These are phyloP conservation scores for Fistulina hepatica DNA, from an alignment of 1,284 basidiomycete species.

Conservation along the genomic window DNA sequence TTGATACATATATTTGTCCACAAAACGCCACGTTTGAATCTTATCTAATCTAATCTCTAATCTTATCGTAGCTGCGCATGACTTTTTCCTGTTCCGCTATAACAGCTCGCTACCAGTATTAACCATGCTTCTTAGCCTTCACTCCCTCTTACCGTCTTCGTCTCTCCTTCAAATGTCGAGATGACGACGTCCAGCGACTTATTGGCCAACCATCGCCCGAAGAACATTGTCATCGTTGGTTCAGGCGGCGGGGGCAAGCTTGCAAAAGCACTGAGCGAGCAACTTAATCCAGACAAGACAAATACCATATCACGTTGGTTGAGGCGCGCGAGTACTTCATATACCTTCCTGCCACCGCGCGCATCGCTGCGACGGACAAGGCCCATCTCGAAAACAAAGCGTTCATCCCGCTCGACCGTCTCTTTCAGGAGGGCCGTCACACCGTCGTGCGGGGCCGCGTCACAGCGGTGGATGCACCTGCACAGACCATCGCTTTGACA, in stretches of 20 bases:
- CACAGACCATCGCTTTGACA: constrained; percentile 35
- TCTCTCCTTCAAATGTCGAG: too few species aligned
- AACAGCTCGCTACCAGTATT: too few species aligned
- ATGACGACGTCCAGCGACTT: too few species aligned
- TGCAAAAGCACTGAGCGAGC: constrained; percentile 26
- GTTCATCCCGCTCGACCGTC: constrained; percentile 34
- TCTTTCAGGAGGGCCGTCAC: constrained; percentile 36
- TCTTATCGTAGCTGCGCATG: too few species aligned
- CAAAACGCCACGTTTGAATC: too few species aligned
- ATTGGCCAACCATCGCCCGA: too few species aligned
- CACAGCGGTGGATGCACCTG: constrained; percentile 31
- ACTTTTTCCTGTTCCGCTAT: too few species aligned
- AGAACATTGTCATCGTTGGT: constrained; percentile 37
- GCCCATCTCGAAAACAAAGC: constrained; percentile 29
- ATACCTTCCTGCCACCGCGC: constrained; percentile 26
- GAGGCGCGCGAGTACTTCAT: constrained; percentile 28
- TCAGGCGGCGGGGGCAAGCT: constrained; percentile 29
- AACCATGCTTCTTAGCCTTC: too few species aligned
- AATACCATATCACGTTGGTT: constrained; percentile 31
- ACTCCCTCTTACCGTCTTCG: too few species aligned
- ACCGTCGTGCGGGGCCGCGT: constrained; percentile 34
- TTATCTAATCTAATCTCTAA: too few species aligned
- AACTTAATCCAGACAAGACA: constrained; percentile 28
- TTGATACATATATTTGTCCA: too few species aligned
- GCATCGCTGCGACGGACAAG: constrained; percentile 28